A percentile compares a stretch with the other conserved stretches of the same genome.
These are phyloP conservation scores for Colletotrichum gloeosporioides DNA, from an alignment of 2,329 filamentous ascomycete genomes.

Conservation along the genomic window DNA sequence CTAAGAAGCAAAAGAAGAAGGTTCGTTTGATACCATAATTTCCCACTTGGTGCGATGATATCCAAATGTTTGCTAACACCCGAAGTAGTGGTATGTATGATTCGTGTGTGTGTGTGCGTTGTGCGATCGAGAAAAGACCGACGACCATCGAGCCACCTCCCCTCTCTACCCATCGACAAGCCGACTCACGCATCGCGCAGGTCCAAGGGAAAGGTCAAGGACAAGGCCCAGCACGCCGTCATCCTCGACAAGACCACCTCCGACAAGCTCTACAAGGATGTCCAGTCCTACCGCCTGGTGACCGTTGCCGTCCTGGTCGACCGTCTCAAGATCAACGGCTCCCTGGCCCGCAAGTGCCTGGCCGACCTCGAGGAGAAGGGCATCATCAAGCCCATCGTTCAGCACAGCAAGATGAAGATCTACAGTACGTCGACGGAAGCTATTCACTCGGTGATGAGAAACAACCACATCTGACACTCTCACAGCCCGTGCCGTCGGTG, in stretches of 20 bases:
- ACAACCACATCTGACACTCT: conserved; percentile 29
- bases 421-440: conserved; percentile 70
- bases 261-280: conserved; percentile 99
- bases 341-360: conserved; percentile 87
- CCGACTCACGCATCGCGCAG: conserved; percentile 18
- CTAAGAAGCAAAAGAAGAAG: conserved; percentile 59
- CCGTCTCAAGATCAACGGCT: conserved; percentile 99
- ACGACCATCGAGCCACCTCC: background rate
- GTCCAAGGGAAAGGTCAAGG: conserved; percentile 82
- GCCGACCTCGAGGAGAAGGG: conserved; percentile 97
- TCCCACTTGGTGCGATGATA: background rate
- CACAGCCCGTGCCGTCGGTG: conserved; percentile 66
- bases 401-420: conserved; percentile 97
- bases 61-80: conserved; percentile 2
- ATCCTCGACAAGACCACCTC: conserved; percentile 97
- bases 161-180: background rate
- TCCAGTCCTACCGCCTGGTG: conserved; percentile 99
- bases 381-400: conserved; percentile 96
- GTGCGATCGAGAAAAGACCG: background rate
- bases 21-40: conserved; percentile 7
- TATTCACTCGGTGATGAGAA: rapidly evolving
- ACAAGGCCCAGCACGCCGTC: conserved; percentile 99
- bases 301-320: conserved; percentile 98
- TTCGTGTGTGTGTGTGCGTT: background rate
- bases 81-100: conserved; percentile 36